These are phyloP conservation scores for Periconia sp. DNA, from an alignment of 2,329 filamentous ascomycete species.

Conservation along the genomic window DNA sequence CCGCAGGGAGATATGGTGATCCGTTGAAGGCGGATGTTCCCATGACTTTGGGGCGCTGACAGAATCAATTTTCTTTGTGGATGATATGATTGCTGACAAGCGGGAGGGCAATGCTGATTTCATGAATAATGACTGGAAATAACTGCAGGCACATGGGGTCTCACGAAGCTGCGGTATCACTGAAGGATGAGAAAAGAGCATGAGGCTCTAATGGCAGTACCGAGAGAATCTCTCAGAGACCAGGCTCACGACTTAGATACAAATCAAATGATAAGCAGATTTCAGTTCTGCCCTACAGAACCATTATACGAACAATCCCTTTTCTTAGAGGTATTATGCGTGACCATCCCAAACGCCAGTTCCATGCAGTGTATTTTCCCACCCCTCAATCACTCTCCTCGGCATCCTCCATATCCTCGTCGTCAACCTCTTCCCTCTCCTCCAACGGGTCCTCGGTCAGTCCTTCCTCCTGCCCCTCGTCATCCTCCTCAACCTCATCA, in stretches of 20 bases:
- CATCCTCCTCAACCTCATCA: slow-evolving; percentile 59
- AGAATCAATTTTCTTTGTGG: not conserved
- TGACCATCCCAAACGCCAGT: slow-evolving; percentile 12
- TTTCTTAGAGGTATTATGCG: not conserved
- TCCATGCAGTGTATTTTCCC: slow-evolving; percentile 24
- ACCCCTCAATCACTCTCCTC: slow-evolving; percentile 46
- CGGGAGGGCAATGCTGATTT: too few species aligned
- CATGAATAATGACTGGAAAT: too few species aligned
- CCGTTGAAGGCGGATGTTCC: slow-evolving; percentile 34
- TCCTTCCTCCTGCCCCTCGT: slow-evolving; percentile 54
- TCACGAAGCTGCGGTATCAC: too few species aligned
- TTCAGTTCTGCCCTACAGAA: too few species aligned
- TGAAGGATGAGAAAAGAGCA: too few species aligned
- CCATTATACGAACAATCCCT: too few species aligned
- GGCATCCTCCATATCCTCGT: slow-evolving; percentile 58
- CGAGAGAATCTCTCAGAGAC: too few species aligned
- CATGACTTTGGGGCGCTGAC: slow-evolving; percentile 31
- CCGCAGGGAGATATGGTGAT: slow-evolving; percentile 38
- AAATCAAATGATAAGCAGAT: too few species aligned
- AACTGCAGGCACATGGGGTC: too few species aligned
- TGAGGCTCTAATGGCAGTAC: too few species aligned
- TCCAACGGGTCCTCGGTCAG: slow-evolving; percentile 47
- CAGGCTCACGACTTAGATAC: too few species aligned
- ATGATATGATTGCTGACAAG: not conserved
- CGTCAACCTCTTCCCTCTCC: slow-evolving; percentile 49